Evolutionary conservation across 768 basidiomycete species (phyloP).

Genomic region (Auriculariales sp.): DNA sequence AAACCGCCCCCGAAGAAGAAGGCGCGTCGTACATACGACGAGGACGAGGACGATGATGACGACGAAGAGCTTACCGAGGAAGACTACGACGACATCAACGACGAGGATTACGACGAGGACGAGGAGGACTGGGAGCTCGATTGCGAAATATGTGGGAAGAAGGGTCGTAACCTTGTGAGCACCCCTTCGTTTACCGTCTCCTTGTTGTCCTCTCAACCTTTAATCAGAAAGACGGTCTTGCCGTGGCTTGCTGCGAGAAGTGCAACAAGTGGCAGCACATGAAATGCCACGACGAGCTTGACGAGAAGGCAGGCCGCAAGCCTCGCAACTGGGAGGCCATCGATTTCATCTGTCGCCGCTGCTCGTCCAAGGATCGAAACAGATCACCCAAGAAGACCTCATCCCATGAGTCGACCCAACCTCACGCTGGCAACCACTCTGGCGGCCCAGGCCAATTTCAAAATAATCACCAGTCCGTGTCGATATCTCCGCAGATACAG

Average conservation of each 20-base stretch:
- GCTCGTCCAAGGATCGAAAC: conserved; percentile 13
- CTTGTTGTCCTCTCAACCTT: conserved; percentile 7
- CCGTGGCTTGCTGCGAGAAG: conserved; percentile 67
- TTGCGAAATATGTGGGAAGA: conserved; percentile 71
- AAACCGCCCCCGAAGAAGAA: background rate
- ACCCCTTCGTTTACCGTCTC: background rate
- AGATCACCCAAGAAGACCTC: background rate
- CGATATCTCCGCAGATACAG: background rate
- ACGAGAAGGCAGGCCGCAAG: conserved; percentile 44
- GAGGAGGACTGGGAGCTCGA: conserved; percentile 73
- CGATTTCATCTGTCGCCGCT: conserved; percentile 62
- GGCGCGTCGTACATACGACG: background rate
- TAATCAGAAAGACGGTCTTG: conserved; percentile 58
- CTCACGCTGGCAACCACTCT: too few species aligned
- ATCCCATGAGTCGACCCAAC: background rate
- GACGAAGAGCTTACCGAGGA: conserved; percentile 1
- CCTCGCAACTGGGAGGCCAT: conserved; percentile 75
- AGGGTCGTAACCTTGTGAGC: conserved; percentile 59
- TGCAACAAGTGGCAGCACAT: conserved; percentile 90
- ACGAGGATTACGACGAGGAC: conserved; percentile 8
- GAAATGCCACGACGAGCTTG: conserved; percentile 63
- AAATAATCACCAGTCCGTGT: background rate
- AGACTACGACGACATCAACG: conserved; percentile 4
- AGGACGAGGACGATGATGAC: background rate
- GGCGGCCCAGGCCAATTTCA: background rate